Evolutionary conservation across 176 grass and related monocot species (phyloP).

Genomic region (Raddia distichophylla): DNA sequence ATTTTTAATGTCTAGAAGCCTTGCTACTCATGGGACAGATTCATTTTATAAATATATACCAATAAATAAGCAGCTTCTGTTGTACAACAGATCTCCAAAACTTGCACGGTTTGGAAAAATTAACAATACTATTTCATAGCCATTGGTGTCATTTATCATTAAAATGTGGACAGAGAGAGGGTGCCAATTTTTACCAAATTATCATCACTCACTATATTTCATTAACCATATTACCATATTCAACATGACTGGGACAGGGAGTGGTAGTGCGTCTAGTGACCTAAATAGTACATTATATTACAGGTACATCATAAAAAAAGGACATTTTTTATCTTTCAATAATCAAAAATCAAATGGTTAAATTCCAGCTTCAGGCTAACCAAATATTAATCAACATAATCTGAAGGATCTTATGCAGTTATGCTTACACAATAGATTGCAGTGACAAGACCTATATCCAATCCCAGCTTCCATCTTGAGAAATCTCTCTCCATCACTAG

Average conservation of each 20-base stretch:
- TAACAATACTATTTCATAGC: not conserved
- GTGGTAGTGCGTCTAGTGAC: not conserved
- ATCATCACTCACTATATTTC: not conserved
- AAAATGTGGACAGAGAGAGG: not conserved
- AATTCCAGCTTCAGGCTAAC: not conserved
- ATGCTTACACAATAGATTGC: slow-evolving; percentile 48
- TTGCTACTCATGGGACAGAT: not conserved
- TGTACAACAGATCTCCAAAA: not conserved
- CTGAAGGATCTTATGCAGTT: not conserved
- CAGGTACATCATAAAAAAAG: not conserved
- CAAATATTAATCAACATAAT: not conserved
- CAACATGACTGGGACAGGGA: not conserved
- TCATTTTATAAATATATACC: not conserved
- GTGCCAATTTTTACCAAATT: not conserved
- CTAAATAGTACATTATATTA: not conserved
- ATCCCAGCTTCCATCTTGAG: slow-evolving; percentile 60
- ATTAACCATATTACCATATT: not conserved
- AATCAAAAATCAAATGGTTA: not conserved
- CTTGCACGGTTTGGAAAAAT: not conserved
- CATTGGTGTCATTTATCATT: not conserved
- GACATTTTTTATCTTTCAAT: not conserved
- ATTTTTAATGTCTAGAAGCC: not conserved
- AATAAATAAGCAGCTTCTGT: not conserved
- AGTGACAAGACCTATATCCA: slow-evolving; percentile 43
- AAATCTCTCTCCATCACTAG: slow-evolving; percentile 62